Base-by-base conservation (phyloP, 2,329 filamentous ascomycete genomes). In the Colletotrichum paranaense region DNA sequence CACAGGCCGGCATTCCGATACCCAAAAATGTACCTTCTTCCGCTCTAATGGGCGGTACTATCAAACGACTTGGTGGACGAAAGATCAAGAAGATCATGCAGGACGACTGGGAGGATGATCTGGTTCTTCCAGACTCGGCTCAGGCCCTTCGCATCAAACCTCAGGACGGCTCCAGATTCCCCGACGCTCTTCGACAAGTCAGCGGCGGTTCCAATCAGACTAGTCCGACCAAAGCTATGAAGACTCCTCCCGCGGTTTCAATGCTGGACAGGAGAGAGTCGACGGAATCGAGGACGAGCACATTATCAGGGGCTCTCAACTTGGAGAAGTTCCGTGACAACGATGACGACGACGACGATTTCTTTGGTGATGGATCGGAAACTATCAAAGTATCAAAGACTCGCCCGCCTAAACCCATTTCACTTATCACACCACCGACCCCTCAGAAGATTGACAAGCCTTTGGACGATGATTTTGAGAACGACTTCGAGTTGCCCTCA, bases 1-100 rank as follows among this genome's bases (percentile, higher is more conserved):
- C 95, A 79, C 92, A 92, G 80, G 95, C 95, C 30, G 97, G 97
- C 77, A 98, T 99, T 76, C 96, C 97, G 7, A 91, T 98, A 68
- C 97, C 97, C 32, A 87, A 90, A 64, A 95, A 95, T 80, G 91
- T 98, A 38, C 95, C 96, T 1, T 91, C 94, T 35, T 98, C 96
- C 24, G 97, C 97, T 35, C 86, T 99, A 55, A 90, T 97, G 81
- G 96, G 96, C 66, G 97, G 97, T 65, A 96, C 95, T 11, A 98
- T 98, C 80, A 97, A 97, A 85, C 89, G 95, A 77, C 88, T 98
- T 42, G 95, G 95, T 62, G 91, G 91, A 72, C 89, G 91, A 76
- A 95, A 92, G 78, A 87, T 93, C 24, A 92, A 91, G 78, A 93
- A 90, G 79, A 91, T 92, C 53, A 90, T 94, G 72, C 91, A 94